Percentiles rank a stretch among this genome's conserved stretches.
Conservation (phyloP, 305 asterid species). For the Striga hermonthica region DNA sequence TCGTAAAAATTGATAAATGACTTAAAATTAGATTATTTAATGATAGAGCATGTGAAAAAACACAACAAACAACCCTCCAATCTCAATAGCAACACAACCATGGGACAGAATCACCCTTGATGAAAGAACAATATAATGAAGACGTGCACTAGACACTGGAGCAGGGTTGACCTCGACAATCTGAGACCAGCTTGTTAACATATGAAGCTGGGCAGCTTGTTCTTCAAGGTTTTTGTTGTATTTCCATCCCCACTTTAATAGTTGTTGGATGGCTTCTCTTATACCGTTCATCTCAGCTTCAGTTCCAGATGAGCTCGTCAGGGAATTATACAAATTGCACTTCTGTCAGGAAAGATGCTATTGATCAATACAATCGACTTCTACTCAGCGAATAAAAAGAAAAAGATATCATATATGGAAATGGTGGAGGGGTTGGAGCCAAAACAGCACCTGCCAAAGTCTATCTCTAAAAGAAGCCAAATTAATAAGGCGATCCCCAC, state of each 20-base stretch:
- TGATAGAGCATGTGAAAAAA: constrained; percentile 9
- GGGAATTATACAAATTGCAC: constrained; percentile 58
- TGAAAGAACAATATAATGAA: constrained; percentile 22
- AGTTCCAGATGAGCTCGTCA: constrained; percentile 52
- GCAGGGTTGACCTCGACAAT: constrained; percentile 73
- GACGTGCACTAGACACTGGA: constrained; percentile 23
- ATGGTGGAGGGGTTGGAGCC: constrained; percentile 13
- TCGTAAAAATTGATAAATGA: constrained; percentile 19
- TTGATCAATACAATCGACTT: constrained; percentile 24
- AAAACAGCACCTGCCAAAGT: constrained; percentile 79
- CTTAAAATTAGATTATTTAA: constrained; percentile 18
- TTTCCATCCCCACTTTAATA: constrained; percentile 92
- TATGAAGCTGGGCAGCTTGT: constrained; percentile 96
- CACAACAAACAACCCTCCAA: constrained; percentile 9
- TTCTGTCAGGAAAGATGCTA: constrained; percentile 44
- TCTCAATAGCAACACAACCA: constrained; percentile 23
- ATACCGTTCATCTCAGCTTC: constrained; percentile 82
- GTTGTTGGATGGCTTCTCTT: constrained; percentile 74
- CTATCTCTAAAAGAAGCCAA: constrained; percentile 73
- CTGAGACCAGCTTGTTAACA: constrained; percentile 96
- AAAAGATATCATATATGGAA: constrained; percentile 26
- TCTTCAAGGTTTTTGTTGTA: constrained; percentile 95
- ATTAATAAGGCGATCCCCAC: constrained; percentile 93
- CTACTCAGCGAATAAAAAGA: constrained; percentile 22
- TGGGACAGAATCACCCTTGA: constrained; percentile 1